phyloP scores from a whole-genome alignment of 2,329 filamentous ascomycete species.

The Thelonectria discophora region DNA sequence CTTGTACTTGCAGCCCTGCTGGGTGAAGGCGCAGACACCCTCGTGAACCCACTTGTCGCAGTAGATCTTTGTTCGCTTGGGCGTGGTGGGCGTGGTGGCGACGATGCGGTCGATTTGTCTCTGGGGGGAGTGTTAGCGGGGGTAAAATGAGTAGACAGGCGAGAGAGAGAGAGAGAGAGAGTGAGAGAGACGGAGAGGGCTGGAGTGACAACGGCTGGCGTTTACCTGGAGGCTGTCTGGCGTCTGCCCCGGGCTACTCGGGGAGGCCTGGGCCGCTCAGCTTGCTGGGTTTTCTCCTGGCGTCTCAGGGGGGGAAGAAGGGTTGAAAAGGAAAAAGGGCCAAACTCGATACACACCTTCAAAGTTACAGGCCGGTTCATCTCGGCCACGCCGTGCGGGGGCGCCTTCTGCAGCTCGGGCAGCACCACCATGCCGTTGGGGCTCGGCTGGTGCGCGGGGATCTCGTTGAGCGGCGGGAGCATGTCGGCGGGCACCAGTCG shows the following conservation, averaged over 20 bases:
- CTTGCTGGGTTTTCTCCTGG: slow-evolving; percentile 36
- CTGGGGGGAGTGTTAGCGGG: slow-evolving; percentile 34
- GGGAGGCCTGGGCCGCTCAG: slow-evolving; percentile 43
- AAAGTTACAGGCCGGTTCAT: slow-evolving; percentile 49
- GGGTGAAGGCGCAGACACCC: slow-evolving; percentile 83
- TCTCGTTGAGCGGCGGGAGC: slow-evolving; percentile 55
- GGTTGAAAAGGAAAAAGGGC: background rate
- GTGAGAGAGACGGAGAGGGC: background rate
- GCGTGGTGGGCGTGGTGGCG: slow-evolving; percentile 46
- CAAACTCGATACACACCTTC: slow-evolving; percentile 51
- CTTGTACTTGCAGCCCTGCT: slow-evolving; percentile 88
- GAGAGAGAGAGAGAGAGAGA: background rate
- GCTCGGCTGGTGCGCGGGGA: slow-evolving; percentile 53
- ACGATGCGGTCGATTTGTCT: slow-evolving; percentile 48
- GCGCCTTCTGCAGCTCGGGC: slow-evolving; percentile 50
- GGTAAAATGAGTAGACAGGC: too few species aligned
- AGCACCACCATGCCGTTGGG: slow-evolving; percentile 58
- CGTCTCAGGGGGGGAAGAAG: background rate
- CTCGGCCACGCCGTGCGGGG: slow-evolving; percentile 50
- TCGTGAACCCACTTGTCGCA: slow-evolving; percentile 92
- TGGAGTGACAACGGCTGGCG: slow-evolving; percentile 2
- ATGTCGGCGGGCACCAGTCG: slow-evolving; percentile 65
- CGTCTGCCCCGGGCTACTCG: slow-evolving; percentile 27
- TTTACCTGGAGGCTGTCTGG: slow-evolving; percentile 49
- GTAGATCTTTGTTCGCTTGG: slow-evolving; percentile 72